Evolutionary conservation across 2,329 filamentous ascomycete genomes (phyloP), one percentile per base, ranked within the genome.

Genomic region (Geosmithia morbida): DNA sequence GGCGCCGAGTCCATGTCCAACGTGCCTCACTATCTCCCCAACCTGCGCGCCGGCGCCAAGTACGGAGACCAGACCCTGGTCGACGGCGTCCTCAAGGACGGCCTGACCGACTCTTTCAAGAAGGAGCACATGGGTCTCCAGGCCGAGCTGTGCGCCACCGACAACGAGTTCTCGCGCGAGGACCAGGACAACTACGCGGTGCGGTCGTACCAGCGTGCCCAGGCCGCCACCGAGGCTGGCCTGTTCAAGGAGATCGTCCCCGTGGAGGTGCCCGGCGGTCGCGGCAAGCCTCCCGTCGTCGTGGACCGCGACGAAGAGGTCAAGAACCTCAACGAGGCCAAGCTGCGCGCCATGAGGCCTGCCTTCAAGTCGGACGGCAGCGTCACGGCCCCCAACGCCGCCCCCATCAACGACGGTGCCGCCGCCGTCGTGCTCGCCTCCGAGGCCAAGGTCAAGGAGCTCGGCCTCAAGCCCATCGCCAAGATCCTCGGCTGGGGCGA

Each of bases 1-100:
- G 92, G 92, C 57, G 81, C 90, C 56, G 92, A 98, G 74, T 95
- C 88, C 73, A 98, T 98, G 92, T 95, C 89, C 62, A 97, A 97
- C 72, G 76, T 84, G 48, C 92, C 92, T 46, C 89, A 98, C 73
- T 98, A 98, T 73, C 83, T 96, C 47, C 85, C 88, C 54, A 85
- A 73, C 65, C 74, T 95, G 57, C 85, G 92, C 65, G 83, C 69
- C 55, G 92, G 92, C 56, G 81, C 85, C 66, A 97, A 97, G 71
- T 98, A 94, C 67, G 92, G 92, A 58, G 80, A 97, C 69, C 84
- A 90, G 70, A 80, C 74, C 47, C 74, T 98, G 54, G 75, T 96
- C 47, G 92, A 98, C 61, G 90, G 87, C 56, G 81, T 98, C 54
- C 77, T 96, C 59, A 89, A 89, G 74, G 92, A 98, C 61, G 92